Percentiles rank a stretch among this genome's conserved stretches.
phyloP scores from a whole-genome alignment of 2,329 filamentous ascomycete genomes.

The Epichloe hybrida region DNA sequence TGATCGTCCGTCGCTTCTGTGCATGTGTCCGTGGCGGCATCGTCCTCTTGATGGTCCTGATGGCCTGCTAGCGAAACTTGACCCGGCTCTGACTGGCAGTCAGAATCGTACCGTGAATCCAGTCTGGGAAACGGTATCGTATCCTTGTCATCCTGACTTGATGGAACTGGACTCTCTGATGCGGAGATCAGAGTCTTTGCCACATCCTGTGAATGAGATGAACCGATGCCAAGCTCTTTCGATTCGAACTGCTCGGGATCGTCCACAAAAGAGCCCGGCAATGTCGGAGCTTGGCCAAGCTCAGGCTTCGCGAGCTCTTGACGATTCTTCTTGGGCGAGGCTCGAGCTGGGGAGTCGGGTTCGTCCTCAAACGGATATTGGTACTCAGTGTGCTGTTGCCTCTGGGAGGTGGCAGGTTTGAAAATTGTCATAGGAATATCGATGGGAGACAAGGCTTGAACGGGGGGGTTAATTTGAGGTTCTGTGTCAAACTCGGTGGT shows the following conservation, averaged over 20 bases:
- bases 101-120: conserved; percentile 23
- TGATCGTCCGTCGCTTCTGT: conserved; percentile 23
- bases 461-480: conserved; percentile 44
- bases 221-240: conserved; percentile 5
- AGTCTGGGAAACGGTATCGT: conserved; percentile 22
- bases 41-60: conserved; percentile 16
- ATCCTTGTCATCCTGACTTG: conserved; percentile 7
- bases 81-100: conserved; percentile 25
- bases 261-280: background rate
- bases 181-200: conserved; percentile 37
- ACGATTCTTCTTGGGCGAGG: background rate
- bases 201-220: conserved; percentile 22
- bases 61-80: conserved; percentile 12
- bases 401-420: conserved; percentile 18
- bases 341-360: conserved; percentile 4
- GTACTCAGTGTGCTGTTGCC: conserved; percentile 28
- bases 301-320: background rate
- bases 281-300: background rate
- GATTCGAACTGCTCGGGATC: background rate
- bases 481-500: conserved; percentile 64
- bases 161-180: conserved; percentile 10
- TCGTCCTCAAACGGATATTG: conserved; percentile 38
- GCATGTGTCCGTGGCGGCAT: conserved; percentile 21
- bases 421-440: conserved; percentile 14
- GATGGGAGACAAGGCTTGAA: conserved; percentile 18